Evolutionary conservation across 371 early-diverging fungal species (phyloP).

Genomic region (Mortierella sp.): DNA sequence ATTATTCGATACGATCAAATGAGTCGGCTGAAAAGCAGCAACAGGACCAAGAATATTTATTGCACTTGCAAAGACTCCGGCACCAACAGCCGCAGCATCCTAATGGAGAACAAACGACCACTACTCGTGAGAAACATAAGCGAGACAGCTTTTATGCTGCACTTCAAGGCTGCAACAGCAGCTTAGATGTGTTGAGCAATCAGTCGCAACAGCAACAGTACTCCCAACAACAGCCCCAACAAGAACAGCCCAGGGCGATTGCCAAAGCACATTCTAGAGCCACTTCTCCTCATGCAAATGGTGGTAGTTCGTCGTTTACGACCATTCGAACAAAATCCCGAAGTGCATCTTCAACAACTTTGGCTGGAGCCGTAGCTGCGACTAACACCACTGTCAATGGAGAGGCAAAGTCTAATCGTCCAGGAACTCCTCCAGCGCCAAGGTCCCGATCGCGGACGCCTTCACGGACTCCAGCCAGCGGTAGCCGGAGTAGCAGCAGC

Average conservation of each 20-base stretch:
- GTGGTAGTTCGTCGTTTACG: no score
- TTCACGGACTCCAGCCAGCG: no score
- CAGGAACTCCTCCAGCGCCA: neutral
- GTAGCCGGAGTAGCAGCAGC: constrained; percentile 8
- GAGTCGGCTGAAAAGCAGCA: constrained; percentile 18
- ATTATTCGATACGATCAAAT: constrained; percentile 21
- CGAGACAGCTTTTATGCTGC: constrained; percentile 49
- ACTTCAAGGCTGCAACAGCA: constrained; percentile 14
- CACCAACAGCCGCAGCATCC: neutral
- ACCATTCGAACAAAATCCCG: constrained; percentile 23
- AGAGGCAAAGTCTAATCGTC: no score
- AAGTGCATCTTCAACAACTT: constrained; percentile 23
- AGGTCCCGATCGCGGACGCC: constrained; percentile 41
- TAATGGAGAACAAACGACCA: no score
- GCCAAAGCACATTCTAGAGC: constrained; percentile 19
- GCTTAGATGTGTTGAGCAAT: neutral
- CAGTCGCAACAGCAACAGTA: neutral
- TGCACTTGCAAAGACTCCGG: constrained; percentile 13
- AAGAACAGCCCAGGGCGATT: constrained; percentile 17
- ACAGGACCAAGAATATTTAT: constrained; percentile 22
- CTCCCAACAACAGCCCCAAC: neutral
- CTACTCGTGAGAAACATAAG: constrained; percentile 39
- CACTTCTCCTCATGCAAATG: constrained; percentile 22
- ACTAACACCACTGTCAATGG: constrained; percentile 14
- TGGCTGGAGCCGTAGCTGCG: constrained; percentile 20